Conservation (phyloP, 2,329 filamentous ascomycete genomes). For the Thermomyces lanuginosus region DNA sequence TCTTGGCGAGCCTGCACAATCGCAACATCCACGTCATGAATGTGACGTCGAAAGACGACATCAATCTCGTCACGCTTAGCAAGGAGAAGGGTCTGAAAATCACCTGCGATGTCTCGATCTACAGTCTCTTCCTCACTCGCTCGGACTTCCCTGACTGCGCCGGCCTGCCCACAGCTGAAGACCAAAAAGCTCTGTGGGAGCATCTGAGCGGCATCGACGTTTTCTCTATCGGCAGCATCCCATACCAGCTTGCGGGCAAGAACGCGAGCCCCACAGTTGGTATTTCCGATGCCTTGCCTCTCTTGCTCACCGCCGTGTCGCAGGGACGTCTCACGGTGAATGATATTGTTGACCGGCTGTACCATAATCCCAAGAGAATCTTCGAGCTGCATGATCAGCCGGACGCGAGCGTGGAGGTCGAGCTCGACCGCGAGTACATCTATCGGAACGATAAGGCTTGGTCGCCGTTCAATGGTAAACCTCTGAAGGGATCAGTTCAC, state of each 20-base stretch:
- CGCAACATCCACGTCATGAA: slow-evolving; percentile 66
- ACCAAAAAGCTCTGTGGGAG: slow-evolving; percentile 60
- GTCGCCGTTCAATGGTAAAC: slow-evolving; percentile 58
- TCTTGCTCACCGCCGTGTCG: slow-evolving; percentile 58
- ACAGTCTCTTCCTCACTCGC: slow-evolving; percentile 58
- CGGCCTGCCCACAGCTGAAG: slow-evolving; percentile 47
- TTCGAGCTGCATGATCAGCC: slow-evolving; percentile 69
- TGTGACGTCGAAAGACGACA: slow-evolving; percentile 67
- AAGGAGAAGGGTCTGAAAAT: slow-evolving; percentile 70
- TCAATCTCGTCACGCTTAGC: slow-evolving; percentile 57
- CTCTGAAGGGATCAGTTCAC: slow-evolving; percentile 53
- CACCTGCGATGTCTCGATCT: slow-evolving; percentile 69
- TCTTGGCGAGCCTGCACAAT: slow-evolving; percentile 62
- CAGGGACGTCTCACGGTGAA: slow-evolving; percentile 59
- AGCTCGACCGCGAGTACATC: slow-evolving; percentile 55
- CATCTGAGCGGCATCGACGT: slow-evolving; percentile 58
- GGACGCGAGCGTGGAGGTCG: slow-evolving; percentile 57
- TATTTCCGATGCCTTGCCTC: slow-evolving; percentile 56
- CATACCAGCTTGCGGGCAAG: slow-evolving; percentile 54
- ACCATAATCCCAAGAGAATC: slow-evolving; percentile 65
- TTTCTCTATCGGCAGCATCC: slow-evolving; percentile 63
- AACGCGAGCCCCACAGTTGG: slow-evolving; percentile 45
- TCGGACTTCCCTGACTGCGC: slow-evolving; percentile 52
- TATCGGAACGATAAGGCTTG: slow-evolving; percentile 38
- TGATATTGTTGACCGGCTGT: slow-evolving; percentile 53